These are phyloP conservation scores for Hondaea fermentalgiana DNA, from an alignment of 108 stramenopile species.

Conservation along the genomic window DNA sequence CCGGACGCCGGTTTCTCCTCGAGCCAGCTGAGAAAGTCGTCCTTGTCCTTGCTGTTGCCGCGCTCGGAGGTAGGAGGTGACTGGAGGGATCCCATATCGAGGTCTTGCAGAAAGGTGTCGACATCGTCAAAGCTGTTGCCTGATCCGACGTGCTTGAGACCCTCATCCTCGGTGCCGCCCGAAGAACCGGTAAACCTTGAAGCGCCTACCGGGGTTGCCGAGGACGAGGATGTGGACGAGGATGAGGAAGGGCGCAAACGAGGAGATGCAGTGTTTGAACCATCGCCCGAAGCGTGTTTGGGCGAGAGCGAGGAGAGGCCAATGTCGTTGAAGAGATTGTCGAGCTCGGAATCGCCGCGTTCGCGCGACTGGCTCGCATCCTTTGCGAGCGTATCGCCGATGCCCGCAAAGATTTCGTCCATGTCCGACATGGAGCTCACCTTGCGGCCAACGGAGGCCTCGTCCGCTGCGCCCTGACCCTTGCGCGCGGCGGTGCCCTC, in stretches of 20 bases:
- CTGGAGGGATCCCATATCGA: not conserved
- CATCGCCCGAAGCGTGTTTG: not conserved
- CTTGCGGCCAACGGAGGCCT: not conserved
- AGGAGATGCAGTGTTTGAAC: too few relatives aligned
- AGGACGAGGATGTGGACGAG: not conserved
- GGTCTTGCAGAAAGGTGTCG: not conserved
- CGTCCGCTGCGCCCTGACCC: not conserved
- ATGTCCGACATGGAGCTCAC: not conserved
- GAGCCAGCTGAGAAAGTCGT: conserved; percentile 11
- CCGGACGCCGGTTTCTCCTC: not conserved
- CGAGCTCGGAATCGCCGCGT: not conserved
- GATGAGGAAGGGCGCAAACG: not conserved
- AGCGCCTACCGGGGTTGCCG: not conserved
- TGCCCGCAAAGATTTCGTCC: not conserved
- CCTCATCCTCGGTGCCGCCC: not conserved
- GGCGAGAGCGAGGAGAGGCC: not conserved
- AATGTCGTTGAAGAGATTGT: not conserved
- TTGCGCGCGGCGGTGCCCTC: not conserved
- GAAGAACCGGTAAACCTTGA: too few relatives aligned
- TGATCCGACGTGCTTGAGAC: not conserved
- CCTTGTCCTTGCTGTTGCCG: not conserved
- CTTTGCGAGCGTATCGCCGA: too few relatives aligned
- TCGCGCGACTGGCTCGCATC: not conserved
- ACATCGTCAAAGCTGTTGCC: conserved; percentile 14
- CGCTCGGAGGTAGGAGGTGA: not conserved